Conservation (phyloP, 2,329 filamentous ascomycete genomes). For the Neurospora sp. region DNA sequence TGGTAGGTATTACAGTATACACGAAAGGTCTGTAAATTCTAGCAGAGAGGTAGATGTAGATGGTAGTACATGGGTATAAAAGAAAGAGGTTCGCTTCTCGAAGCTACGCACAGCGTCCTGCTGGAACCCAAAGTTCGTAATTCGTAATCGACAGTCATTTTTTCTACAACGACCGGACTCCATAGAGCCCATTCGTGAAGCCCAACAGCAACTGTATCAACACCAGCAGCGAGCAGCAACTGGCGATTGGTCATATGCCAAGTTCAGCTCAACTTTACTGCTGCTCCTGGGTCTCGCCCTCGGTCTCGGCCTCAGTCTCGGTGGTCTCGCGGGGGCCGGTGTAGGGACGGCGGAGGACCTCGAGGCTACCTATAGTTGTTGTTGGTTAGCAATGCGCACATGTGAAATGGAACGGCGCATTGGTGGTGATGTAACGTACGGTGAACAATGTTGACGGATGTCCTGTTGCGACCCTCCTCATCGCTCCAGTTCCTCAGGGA, state of each 20-base stretch:
- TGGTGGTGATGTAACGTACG: constrained; percentile 45
- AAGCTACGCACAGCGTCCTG: neutral
- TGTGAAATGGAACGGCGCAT: neutral
- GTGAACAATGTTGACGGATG: constrained; percentile 61
- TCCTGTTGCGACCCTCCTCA: constrained; percentile 57
- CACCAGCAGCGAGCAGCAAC: neutral
- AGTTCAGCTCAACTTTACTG: too few species aligned
- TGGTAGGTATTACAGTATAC: neutral
- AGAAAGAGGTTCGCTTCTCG: neutral
- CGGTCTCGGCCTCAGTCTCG: neutral
- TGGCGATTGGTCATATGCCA: neutral
- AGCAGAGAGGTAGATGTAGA: neutral
- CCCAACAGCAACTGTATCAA: neutral
- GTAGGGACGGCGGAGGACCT: constrained; percentile 30
- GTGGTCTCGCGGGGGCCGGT: neutral
- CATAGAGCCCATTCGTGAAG: neutral
- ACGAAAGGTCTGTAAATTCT: neutral
- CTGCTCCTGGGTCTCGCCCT: neutral
- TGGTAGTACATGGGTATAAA: neutral
- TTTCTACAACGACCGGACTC: neutral
- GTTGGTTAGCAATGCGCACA: constrained; percentile 2
- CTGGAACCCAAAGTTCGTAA: neutral
- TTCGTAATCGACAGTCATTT: neutral
- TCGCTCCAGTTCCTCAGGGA: constrained; percentile 57
- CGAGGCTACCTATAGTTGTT: constrained; percentile 31